Conservation (phyloP, 2,329 filamentous ascomycete species). For the Venturia oleaginea region DNA sequence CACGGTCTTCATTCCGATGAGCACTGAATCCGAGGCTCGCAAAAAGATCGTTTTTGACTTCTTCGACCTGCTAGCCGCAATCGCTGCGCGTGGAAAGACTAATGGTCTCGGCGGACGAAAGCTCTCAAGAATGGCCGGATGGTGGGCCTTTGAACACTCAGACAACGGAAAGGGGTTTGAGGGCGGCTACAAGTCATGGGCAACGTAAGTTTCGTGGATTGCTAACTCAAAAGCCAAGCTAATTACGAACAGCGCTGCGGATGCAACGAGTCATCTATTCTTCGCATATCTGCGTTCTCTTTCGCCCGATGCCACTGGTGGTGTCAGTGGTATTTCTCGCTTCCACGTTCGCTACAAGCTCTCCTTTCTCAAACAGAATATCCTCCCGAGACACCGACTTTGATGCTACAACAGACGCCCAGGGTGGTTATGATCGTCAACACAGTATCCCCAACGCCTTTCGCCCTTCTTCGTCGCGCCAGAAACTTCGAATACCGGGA, state of each 20-base stretch:
- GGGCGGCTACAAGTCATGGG: slow-evolving; percentile 84
- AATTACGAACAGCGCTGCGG: slow-evolving; percentile 60
- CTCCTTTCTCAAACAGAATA: slow-evolving; percentile 90
- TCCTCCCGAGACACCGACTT: slow-evolving; percentile 66
- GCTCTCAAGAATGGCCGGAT: slow-evolving; percentile 87
- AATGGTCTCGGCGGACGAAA: slow-evolving; percentile 93
- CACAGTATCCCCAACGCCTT: slow-evolving; percentile 87
- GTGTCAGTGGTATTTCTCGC: slow-evolving; percentile 67
- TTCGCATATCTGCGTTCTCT: slow-evolving; percentile 92
- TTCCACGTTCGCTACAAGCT: slow-evolving; percentile 86
- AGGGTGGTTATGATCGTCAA: slow-evolving; percentile 97
- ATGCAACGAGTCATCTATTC: slow-evolving; percentile 94
- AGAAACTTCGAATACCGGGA: slow-evolving; percentile 95
- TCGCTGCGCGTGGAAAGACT: slow-evolving; percentile 84
- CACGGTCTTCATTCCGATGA: slow-evolving; percentile 90
- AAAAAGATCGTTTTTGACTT: slow-evolving; percentile 91
- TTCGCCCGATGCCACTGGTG: slow-evolving; percentile 63
- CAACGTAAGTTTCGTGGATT: slow-evolving; percentile 47
- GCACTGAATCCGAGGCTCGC: slow-evolving; percentile 76
- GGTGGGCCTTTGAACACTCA: slow-evolving; percentile 95
- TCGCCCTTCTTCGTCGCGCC: slow-evolving; percentile 77
- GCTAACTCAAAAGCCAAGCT: slow-evolving; percentile 13
- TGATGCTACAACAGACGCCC: slow-evolving; percentile 72
- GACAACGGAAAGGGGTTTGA: slow-evolving; percentile 89
- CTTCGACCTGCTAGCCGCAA: slow-evolving; percentile 83